phyloP scores from a whole-genome alignment of 2,329 filamentous ascomycete genomes.

The Coniella lustricola region DNA sequence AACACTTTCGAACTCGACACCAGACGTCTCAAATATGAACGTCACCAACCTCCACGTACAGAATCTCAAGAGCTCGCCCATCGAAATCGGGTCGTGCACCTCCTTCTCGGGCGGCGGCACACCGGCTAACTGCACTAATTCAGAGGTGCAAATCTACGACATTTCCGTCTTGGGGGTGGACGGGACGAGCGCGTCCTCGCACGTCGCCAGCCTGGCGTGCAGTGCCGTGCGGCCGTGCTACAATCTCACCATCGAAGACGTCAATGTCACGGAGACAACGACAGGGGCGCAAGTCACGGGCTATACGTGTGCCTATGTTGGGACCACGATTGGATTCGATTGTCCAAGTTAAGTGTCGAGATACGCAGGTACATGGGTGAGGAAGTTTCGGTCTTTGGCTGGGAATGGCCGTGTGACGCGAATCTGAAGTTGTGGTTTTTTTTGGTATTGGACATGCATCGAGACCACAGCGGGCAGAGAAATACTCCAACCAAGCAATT shows the following conservation, averaged over 20 bases:
- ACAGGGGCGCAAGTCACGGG: slow-evolving; percentile 1
- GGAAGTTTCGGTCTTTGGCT: too few relatives aligned
- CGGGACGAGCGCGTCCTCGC: slow-evolving; percentile 3
- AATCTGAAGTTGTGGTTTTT: too few relatives aligned
- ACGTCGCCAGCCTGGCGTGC: slow-evolving; percentile 14
- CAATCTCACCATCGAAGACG: slow-evolving; percentile 4
- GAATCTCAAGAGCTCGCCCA: slow-evolving; percentile 17
- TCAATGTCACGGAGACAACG: neutral
- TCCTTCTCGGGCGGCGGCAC: slow-evolving; percentile 20
- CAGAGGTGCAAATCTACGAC: slow-evolving; percentile 17
- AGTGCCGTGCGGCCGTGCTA: slow-evolving; percentile 13
- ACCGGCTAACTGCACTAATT: slow-evolving; percentile 20
- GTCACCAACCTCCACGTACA: slow-evolving; percentile 11
- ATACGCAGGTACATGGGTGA: too few relatives aligned
- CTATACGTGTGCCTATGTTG: slow-evolving; percentile 10
- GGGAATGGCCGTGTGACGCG: too few relatives aligned
- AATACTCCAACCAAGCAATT: too few relatives aligned
- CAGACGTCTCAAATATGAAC: slow-evolving; percentile 8
- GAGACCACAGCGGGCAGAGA: too few relatives aligned
- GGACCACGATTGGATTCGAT: slow-evolving; percentile 4
- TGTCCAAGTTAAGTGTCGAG: slow-evolving; percentile 6
- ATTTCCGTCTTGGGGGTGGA: slow-evolving; percentile 13
- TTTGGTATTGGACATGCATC: too few relatives aligned
- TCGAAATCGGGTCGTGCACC: slow-evolving; percentile 20
- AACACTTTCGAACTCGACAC: neutral